Conservation (phyloP, 495 filamentous ascomycete species). For the Evernia prunastri region DNA sequence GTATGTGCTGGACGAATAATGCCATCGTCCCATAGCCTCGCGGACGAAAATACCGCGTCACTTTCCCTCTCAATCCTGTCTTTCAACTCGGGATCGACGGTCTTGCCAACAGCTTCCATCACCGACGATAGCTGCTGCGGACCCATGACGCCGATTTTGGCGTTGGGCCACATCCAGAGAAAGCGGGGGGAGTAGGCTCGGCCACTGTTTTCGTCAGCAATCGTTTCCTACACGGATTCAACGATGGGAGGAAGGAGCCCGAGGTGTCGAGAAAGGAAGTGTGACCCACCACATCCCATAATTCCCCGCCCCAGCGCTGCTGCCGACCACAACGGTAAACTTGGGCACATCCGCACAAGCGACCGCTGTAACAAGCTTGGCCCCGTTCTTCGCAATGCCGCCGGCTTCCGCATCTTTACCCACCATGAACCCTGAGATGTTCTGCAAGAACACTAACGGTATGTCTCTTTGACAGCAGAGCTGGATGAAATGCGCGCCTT, state of each 20-base stretch:
- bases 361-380: conserved; percentile 93
- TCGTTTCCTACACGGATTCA: background rate
- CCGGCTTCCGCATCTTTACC: conserved; percentile 86
- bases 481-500: conserved; percentile 97
- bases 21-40: conserved; percentile 93
- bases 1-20: conserved; percentile 89
- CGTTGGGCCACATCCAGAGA: conserved; percentile 97
- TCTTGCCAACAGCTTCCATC: conserved; percentile 89
- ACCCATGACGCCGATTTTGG: conserved; percentile 93
- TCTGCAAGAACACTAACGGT: conserved; percentile 89
- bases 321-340: conserved; percentile 90
- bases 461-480: conserved; percentile 88
- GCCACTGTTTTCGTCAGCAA: conserved; percentile 49
- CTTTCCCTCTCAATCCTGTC: conserved; percentile 85
- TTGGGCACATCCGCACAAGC: conserved; percentile 94
- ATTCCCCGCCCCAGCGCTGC: conserved; percentile 66
- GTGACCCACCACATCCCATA: conserved; percentile 78
- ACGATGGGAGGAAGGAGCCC: background rate
- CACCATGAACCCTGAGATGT: conserved; percentile 98
- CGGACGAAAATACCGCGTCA: conserved; percentile 78
- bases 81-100: conserved; percentile 73
- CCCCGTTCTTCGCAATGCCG: conserved; percentile 96
- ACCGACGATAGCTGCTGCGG: conserved; percentile 85
- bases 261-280: background rate
- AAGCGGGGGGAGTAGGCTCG: conserved; percentile 86